A percentile compares a stretch with the other conserved stretches of the same genome.
Evolutionary conservation across 2,329 filamentous ascomycete species (phyloP).

Genomic region (Aspergillus oerlinghausenensis): DNA sequence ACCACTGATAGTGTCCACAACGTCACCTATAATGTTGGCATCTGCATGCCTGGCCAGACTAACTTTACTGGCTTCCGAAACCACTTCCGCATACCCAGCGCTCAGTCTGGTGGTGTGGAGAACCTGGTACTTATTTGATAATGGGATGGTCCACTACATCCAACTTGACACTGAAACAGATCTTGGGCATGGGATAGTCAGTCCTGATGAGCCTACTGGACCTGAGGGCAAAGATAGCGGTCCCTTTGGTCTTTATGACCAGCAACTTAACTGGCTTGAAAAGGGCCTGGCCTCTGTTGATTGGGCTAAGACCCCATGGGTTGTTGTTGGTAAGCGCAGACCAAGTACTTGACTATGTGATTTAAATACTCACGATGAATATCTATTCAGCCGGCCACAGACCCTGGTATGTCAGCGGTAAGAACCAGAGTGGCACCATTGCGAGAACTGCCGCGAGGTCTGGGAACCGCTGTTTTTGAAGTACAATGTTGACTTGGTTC

Average conservation of each 20-base stretch:
- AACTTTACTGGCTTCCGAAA: conserved; percentile 23
- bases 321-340: not conserved
- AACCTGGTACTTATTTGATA: conserved; percentile 1
- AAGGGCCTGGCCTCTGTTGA: not conserved
- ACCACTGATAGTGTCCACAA: conserved; percentile 12
- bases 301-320: not conserved
- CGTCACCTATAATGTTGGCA: conserved; percentile 12
- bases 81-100: conserved; percentile 20
- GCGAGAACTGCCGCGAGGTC: not conserved
- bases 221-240: not conserved
- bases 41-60: conserved; percentile 19
- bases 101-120: conserved; percentile 2
- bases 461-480: not conserved
- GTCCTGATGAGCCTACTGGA: not conserved
- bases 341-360: not conserved
- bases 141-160: not conserved
- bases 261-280: not conserved
- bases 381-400: not conserved
- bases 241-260: not conserved
- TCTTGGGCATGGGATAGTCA: not conserved
- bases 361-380: not conserved
- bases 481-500: not conserved
- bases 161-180: not conserved
- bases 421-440: not conserved
- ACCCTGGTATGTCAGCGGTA: not conserved